phyloP scores from a whole-genome alignment of 1,284 basidiomycete species.

The Fomitopsis palustris region DNA sequence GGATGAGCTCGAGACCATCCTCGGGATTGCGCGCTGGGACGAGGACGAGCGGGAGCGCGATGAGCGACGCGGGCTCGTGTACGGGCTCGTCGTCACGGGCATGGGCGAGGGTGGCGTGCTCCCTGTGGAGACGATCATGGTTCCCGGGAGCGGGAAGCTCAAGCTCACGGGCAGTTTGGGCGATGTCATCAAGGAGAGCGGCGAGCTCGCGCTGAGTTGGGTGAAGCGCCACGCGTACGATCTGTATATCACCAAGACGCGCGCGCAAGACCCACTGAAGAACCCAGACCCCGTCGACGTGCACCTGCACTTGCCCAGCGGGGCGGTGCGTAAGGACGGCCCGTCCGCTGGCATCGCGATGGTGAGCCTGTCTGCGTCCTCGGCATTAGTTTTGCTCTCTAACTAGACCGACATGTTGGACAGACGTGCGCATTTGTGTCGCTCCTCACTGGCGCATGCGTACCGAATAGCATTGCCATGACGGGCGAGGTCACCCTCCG shows the following conservation, averaged over 20 bases:
- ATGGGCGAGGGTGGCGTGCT: slow-evolving; percentile 86
- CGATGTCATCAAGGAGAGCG: slow-evolving; percentile 87
- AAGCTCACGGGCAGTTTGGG: slow-evolving; percentile 82
- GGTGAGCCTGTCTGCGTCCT: slow-evolving; percentile 35
- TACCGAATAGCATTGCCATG: slow-evolving; percentile 74
- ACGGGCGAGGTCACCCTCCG: slow-evolving; percentile 84
- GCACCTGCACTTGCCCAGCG: slow-evolving; percentile 85
- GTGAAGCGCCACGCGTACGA: slow-evolving; percentile 83
- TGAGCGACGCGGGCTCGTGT: slow-evolving; percentile 70
- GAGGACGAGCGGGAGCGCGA: slow-evolving; percentile 75
- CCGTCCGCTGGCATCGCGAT: slow-evolving; percentile 89
- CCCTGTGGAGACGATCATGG: slow-evolving; percentile 74
- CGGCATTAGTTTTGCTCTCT: background rate
- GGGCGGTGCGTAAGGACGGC: slow-evolving; percentile 89
- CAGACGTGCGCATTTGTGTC: slow-evolving; percentile 83
- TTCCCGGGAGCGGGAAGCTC: slow-evolving; percentile 70
- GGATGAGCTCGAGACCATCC: slow-evolving; percentile 78
- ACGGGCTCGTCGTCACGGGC: slow-evolving; percentile 86
- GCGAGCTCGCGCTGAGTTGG: slow-evolving; percentile 84
- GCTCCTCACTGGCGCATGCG: slow-evolving; percentile 70
- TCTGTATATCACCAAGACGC: slow-evolving; percentile 68
- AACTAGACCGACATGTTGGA: background rate
- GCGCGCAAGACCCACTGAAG: slow-evolving; percentile 72
- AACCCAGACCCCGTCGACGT: slow-evolving; percentile 70
- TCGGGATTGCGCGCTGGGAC: slow-evolving; percentile 82